Evolutionary conservation across 2,329 filamentous ascomycete species (phyloP).

Genomic region (Aspergillus sergii): DNA sequence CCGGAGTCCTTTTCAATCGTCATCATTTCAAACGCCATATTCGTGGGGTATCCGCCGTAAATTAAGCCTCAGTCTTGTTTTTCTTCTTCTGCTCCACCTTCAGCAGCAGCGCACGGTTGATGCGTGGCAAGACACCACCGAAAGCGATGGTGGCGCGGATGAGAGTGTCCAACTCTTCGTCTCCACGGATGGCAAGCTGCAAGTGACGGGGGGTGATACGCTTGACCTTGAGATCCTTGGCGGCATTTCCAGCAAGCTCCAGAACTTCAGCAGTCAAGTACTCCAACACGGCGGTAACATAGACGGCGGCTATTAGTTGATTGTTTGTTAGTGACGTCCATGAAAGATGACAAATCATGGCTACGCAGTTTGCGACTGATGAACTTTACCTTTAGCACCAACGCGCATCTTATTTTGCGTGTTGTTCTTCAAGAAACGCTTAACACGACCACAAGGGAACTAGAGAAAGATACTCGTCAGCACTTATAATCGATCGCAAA

Average conservation of each 20-base stretch:
- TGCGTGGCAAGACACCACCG: constrained; percentile 96
- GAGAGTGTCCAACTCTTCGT: constrained; percentile 96
- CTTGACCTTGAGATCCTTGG: constrained; percentile 99
- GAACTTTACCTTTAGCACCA: constrained; percentile 72
- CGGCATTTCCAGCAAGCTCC: constrained; percentile 95
- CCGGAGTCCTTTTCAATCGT: constrained; percentile 23
- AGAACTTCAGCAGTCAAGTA: constrained; percentile 98
- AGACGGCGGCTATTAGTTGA: constrained; percentile 72
- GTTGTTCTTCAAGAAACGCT: constrained; percentile 99
- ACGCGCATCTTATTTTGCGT: constrained; percentile 99
- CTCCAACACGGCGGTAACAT: constrained; percentile 96
- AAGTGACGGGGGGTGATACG: constrained; percentile 97
- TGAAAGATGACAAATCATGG: not conserved
- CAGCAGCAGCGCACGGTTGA: constrained; percentile 93
- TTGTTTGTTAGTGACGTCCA: constrained; percentile 17
- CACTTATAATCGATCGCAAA: not conserved
- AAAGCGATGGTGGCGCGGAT: constrained; percentile 98
- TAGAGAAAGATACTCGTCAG: constrained; percentile 40
- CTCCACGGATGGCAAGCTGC: constrained; percentile 95
- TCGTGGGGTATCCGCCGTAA: constrained; percentile 25
- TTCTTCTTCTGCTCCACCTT: constrained; percentile 99
- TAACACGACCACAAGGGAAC: constrained; percentile 99
- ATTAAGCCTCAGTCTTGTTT: constrained; percentile 56
- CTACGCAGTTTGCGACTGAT: not conserved
- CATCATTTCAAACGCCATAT: constrained; percentile 29